Base-by-base conservation (phyloP, 495 filamentous ascomycete species). In the Penicillium cosmopolitanum region DNA sequence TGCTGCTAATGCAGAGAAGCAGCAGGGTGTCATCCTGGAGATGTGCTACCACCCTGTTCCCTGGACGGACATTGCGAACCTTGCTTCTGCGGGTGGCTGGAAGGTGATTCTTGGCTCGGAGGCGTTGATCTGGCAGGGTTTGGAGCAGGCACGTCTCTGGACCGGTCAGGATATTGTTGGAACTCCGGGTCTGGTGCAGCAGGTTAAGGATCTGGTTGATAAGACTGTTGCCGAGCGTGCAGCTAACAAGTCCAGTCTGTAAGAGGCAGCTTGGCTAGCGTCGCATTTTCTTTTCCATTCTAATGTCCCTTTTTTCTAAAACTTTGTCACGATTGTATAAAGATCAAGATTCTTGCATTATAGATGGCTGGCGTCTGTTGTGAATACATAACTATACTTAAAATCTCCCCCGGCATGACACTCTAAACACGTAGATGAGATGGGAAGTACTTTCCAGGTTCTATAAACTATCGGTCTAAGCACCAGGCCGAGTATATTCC, bases 41-140 rank as follows among this genome's bases (percentile, higher is more conserved):
- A 91, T 92, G 89, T 90, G 88, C 76, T 91, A 92, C 68, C 87
- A 90, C 66, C 89, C 89, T 1, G 73, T 76, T 42, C 87, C 87
- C 0, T 84, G 83, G 71, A 92, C 89, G 0, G 80, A 80, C 60
- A 83, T 91, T 53, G 85, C 80, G 5, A 72, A 73, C 55, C 61
- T 88, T 31, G 82, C 84, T 19, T 75, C 82, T 53, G 70, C 70
- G 2, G 76, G 77, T 15, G 86, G 87, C 7, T 91, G 88, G 89
- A 78, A 84, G 71, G 84, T 91, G 11, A 85, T 91, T 50, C 65
- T 85, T 19, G 89, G 88, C 0, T 87, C 85, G 0, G 89, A 91
- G 73, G 85, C 88, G 1, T 72, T 92, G 74, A 87, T 90, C 67
- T 90, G 85, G 80, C 89, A 92, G 72, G 89, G 88, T 8, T 73